A percentile compares a stretch with the other conserved stretches of the same genome.
phyloP scores from a whole-genome alignment of 257 asterid genomes.

The Solanum stenotomum region DNA sequence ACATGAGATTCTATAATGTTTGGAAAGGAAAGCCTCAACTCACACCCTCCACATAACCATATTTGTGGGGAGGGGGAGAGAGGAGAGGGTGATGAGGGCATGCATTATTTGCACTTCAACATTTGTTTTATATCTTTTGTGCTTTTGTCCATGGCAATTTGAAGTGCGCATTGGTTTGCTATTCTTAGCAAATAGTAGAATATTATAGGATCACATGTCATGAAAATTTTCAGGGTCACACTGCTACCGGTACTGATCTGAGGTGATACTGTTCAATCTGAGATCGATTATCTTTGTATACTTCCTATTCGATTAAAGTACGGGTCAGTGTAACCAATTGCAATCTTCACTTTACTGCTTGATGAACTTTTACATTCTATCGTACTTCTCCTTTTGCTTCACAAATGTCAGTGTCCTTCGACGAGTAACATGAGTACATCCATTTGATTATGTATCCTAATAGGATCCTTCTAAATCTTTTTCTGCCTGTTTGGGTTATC shows the following conservation, averaged over 20 bases:
- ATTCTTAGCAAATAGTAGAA: not conserved
- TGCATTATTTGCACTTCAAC: not conserved
- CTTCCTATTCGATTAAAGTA: not conserved
- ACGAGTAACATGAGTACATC: not conserved
- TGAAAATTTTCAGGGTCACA: not conserved
- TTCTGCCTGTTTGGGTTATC: not conserved
- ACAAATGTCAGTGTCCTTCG: not conserved
- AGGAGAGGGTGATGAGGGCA: not conserved
- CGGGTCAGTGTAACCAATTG: not conserved
- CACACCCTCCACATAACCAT: not conserved
- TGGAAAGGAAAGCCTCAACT: not conserved
- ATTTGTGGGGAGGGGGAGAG: not conserved
- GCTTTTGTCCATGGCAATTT: not conserved
- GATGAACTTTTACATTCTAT: not conserved
- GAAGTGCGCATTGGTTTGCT: not conserved
- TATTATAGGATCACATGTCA: not conserved
- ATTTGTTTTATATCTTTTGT: not conserved
- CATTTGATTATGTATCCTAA: not conserved
- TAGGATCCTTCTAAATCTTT: not conserved
- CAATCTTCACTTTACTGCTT: not conserved
- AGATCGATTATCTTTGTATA: not conserved
- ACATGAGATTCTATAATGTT: not conserved
- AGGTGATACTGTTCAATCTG: not conserved
- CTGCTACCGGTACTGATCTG: not conserved
- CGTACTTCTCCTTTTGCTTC: not conserved